A percentile compares a stretch with the other conserved stretches of the same genome.
Conservation (phyloP, 306 rosid species). For the Mimosa pudica region DNA sequence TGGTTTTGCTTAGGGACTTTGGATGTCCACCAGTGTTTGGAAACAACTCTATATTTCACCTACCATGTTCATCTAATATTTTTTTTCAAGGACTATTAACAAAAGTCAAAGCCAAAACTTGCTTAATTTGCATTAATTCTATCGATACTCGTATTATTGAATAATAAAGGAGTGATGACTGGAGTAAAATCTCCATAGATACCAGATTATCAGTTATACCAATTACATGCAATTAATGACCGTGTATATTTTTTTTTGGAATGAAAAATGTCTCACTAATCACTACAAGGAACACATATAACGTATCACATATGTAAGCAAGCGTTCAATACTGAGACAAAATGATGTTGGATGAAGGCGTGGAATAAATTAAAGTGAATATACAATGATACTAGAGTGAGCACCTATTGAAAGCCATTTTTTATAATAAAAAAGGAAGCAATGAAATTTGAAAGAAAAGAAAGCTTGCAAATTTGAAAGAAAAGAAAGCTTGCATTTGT, state of each 20-base stretch:
- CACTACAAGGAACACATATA: neutral
- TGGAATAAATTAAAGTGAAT: constrained; percentile 22
- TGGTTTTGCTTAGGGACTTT: no score
- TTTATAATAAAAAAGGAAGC: neutral
- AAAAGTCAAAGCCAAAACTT: no score
- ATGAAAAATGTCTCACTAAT: neutral
- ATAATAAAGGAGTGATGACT: no score
- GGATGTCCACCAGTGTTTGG: no score
- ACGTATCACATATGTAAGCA: neutral
- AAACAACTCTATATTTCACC: no score
- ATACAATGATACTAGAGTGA: constrained; percentile 27
- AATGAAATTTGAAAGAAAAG: constrained; percentile 33
- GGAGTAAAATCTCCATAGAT: no score
- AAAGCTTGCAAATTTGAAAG: constrained; percentile 26
- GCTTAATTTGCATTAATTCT: no score
- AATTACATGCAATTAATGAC: no score
- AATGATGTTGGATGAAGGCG: neutral
- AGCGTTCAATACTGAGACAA: constrained; percentile 3
- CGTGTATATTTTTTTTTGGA: neutral
- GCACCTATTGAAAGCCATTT: neutral
- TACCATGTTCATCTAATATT: no score
- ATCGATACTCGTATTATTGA: no score
- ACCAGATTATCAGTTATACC: no score
- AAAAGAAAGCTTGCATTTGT: constrained; percentile 32
- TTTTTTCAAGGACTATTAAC: no score